A percentile compares a stretch with the other conserved stretches of the same genome.
Conservation (phyloP, 352 stramenopile species). For the Pythium volutum region DNA sequence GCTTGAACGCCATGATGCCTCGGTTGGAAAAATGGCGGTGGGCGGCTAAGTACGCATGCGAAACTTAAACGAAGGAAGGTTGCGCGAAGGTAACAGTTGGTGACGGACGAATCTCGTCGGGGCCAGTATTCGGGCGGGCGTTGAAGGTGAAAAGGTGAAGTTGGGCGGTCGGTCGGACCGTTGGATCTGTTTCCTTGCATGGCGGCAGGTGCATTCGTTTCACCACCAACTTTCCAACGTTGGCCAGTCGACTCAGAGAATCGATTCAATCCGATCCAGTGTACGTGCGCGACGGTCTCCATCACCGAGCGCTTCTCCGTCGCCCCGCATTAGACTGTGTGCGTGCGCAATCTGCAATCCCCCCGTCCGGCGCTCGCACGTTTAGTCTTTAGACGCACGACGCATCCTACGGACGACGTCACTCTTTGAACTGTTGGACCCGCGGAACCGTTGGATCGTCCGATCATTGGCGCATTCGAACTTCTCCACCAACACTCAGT, state of each 20-base stretch:
- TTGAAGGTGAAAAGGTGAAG: background rate
- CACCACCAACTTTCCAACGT: background rate
- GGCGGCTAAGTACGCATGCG: conserved; percentile 1
- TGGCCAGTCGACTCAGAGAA: background rate
- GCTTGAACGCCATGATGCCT: conserved; percentile 77
- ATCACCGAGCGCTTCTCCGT: no score
- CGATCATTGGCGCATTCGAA: background rate
- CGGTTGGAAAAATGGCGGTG: background rate
- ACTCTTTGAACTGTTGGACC: background rate
- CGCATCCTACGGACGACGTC: background rate
- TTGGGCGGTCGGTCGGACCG: background rate
- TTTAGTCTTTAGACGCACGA: background rate
- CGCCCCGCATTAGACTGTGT: no score
- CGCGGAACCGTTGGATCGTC: background rate
- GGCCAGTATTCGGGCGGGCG: conserved; percentile 3
- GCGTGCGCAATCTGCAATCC: no score
- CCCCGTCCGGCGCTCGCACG: no score
- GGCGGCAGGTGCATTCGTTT: background rate
- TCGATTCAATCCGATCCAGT: background rate
- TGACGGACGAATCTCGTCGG: background rate
- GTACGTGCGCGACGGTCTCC: background rate
- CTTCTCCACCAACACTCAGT: background rate
- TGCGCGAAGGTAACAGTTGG: conserved; percentile 11
- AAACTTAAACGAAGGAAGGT: conserved; percentile 1
- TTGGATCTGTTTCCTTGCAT: conserved; percentile 4